A percentile compares a stretch with the other conserved stretches of the same genome.
These are phyloP conservation scores for Boletus sp. DNA, from an alignment of 1,284 basidiomycete species.

Conservation along the genomic window DNA sequence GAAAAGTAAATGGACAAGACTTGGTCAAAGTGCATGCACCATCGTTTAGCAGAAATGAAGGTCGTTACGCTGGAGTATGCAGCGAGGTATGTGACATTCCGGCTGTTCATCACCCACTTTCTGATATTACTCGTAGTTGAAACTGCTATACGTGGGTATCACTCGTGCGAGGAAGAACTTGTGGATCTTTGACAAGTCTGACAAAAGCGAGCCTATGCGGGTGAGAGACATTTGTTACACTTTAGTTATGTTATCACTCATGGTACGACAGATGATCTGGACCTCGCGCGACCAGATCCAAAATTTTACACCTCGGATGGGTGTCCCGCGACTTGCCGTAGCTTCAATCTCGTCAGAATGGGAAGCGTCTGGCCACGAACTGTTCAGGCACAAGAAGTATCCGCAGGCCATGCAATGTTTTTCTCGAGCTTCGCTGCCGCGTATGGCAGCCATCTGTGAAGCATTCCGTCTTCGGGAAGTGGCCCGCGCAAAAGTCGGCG, in stretches of 20 bases:
- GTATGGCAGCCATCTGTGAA: constrained; percentile 50
- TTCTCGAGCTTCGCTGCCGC: constrained; percentile 50
- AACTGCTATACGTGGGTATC: constrained; percentile 70
- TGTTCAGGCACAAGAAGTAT: constrained; percentile 62
- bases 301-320: constrained; percentile 46
- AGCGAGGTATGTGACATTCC: constrained; percentile 49
- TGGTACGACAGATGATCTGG: constrained; percentile 51
- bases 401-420: constrained; percentile 65
- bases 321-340: constrained; percentile 53
- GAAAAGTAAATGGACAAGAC: constrained; percentile 17
- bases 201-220: constrained; percentile 59
- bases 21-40: constrained; percentile 43
- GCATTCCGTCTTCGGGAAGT: constrained; percentile 50
- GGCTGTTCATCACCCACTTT: not conserved
- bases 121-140: constrained; percentile 48
- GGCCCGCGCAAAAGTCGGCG: constrained; percentile 39
- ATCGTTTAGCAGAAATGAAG: constrained; percentile 49
- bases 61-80: constrained; percentile 60
- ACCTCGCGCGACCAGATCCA: constrained; percentile 43
- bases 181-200: constrained; percentile 68
- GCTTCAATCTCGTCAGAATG: constrained; percentile 57
- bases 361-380: constrained; percentile 50
- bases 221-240: constrained; percentile 40
- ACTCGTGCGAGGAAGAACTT: constrained; percentile 69
- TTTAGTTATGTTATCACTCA: not conserved